Evolutionary conservation across 2,329 filamentous ascomycete species (phyloP).

Genomic region (Beauveria scarabaeidicola): DNA sequence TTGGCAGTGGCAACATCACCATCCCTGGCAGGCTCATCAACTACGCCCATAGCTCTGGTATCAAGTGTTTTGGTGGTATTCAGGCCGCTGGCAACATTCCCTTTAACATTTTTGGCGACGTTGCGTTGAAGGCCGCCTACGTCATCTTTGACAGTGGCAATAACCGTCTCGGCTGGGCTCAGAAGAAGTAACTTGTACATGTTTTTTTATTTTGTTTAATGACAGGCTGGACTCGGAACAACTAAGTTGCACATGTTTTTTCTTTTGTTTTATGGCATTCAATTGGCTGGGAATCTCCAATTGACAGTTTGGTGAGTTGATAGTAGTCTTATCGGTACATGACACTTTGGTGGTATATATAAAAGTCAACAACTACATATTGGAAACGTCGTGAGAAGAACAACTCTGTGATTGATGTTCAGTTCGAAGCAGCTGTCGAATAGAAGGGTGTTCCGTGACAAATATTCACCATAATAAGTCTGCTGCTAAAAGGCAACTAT

Average conservation of each 20-base stretch:
- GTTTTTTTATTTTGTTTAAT: not conserved
- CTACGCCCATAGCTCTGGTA: constrained; percentile 40
- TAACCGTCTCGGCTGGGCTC: constrained; percentile 33
- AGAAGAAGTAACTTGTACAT: constrained; percentile 6
- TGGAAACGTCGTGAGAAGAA: not conserved
- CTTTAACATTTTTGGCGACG: constrained; percentile 54
- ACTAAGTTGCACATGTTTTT: too few relatives aligned
- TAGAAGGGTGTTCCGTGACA: not conserved
- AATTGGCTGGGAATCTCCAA: not conserved
- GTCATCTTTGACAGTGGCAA: constrained; percentile 49
- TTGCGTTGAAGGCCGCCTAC: constrained; percentile 53
- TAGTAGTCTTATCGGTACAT: not conserved
- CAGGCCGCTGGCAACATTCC: constrained; percentile 40
- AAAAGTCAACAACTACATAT: not conserved
- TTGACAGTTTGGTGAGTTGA: not conserved
- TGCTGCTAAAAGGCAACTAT: constrained; percentile 14
- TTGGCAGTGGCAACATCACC: constrained; percentile 48
- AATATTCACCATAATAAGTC: too few relatives aligned
- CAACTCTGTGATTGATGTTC: not conserved
- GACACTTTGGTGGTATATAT: not conserved
- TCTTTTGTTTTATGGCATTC: not conserved
- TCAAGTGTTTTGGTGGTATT: constrained; percentile 59
- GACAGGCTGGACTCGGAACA: not conserved
- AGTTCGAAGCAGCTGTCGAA: too few relatives aligned
- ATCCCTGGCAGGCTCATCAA: constrained; percentile 47